These are phyloP conservation scores for Mentha longifolia DNA, from an alignment of 257 asterid genomes.

Conservation along the genomic window DNA sequence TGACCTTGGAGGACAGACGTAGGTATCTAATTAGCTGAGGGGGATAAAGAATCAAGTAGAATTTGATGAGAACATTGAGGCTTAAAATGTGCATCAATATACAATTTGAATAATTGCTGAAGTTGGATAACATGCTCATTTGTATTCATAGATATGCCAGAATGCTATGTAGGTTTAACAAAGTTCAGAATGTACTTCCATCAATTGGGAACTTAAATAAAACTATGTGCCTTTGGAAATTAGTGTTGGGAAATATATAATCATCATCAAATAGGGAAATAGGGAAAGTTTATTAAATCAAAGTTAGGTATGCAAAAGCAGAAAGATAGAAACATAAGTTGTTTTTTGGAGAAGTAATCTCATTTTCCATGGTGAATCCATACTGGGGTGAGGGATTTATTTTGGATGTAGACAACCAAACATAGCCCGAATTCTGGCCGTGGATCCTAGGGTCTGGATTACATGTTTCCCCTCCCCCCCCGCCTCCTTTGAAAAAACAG, in stretches of 20 bases:
- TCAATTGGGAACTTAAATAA: constrained; percentile 14
- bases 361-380: neutral
- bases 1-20: constrained; percentile 22
- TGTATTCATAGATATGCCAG: neutral
- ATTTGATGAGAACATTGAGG: constrained; percentile 17
- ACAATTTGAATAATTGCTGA: constrained; percentile 21
- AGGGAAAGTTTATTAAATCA: neutral
- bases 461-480: neutral
- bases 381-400: neutral
- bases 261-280: constrained; percentile 22
- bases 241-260: constrained; percentile 10
- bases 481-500: neutral
- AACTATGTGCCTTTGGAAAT: constrained; percentile 19
- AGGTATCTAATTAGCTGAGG: constrained; percentile 8
- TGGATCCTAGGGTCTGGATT: constrained; percentile 6
- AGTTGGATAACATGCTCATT: neutral
- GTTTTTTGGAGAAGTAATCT: neutral
- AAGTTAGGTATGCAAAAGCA: neutral
- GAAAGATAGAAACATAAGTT: neutral
- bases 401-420: neutral
- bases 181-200: neutral
- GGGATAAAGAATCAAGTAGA: constrained; percentile 23
- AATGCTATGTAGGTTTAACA: constrained; percentile 6
- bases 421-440: constrained; percentile 8
- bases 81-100: neutral